phyloP scores from a whole-genome alignment of 2,329 filamentous ascomycete genomes.

The Incumbomyces delicatus region DNA sequence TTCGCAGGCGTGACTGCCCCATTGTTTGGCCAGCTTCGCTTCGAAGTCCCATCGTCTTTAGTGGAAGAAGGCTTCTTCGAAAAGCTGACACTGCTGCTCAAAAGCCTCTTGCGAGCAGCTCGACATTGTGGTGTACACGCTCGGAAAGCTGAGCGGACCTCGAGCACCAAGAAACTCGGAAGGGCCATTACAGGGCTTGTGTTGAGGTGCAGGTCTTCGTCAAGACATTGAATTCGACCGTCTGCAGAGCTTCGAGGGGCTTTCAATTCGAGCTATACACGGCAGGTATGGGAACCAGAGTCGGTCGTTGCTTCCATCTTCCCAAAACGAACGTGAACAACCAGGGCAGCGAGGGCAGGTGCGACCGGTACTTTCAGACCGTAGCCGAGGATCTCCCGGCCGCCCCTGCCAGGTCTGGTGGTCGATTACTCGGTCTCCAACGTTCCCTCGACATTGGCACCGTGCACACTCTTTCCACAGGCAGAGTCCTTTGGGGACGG shows the following conservation, averaged over 20 bases:
- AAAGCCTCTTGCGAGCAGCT: constrained; percentile 8
- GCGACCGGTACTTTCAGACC: too few species aligned
- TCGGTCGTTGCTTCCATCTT: too few species aligned
- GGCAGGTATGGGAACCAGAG: too few species aligned
- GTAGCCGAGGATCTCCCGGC: too few species aligned
- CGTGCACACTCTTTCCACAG: too few species aligned
- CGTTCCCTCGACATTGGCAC: too few species aligned
- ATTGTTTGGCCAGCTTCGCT: constrained; percentile 1
- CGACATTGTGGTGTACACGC: constrained; percentile 14
- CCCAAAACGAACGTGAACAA: too few species aligned
- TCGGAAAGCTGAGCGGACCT: constrained; percentile 16
- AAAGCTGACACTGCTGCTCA: constrained; percentile 9
- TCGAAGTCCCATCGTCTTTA: not conserved
- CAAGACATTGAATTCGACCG: not conserved
- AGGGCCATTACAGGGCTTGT: constrained; percentile 3
- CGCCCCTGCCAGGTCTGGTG: too few species aligned
- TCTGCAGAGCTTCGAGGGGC: not conserved
- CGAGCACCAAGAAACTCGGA: constrained; percentile 12
- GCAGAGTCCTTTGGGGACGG: too few species aligned
- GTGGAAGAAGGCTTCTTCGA: not conserved
- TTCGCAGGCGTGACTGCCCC: not conserved
- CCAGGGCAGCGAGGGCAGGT: too few species aligned
- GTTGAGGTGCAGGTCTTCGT: not conserved
- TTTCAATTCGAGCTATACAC: too few species aligned
- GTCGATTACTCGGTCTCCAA: too few species aligned